phyloP scores from a whole-genome alignment of 2,329 filamentous ascomycete genomes.

The Aspergillus sp. region DNA sequence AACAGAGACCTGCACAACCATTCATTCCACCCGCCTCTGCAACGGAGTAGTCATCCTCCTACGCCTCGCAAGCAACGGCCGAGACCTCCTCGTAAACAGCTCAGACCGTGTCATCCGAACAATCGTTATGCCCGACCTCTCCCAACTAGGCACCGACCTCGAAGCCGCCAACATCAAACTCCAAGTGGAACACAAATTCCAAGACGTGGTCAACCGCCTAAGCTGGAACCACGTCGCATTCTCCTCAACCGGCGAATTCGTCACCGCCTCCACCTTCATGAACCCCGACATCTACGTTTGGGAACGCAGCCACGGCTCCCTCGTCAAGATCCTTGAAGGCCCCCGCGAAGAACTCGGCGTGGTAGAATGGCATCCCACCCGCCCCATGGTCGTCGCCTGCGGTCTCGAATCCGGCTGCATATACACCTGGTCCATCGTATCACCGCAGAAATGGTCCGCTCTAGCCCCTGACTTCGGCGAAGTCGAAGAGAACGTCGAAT shows the following conservation, averaged over 20 bases:
- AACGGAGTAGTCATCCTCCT: conserved; percentile 82
- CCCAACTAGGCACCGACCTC: conserved; percentile 49
- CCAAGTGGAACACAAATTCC: conserved; percentile 94
- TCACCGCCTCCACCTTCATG: conserved; percentile 93
- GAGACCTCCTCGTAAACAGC: conserved; percentile 83
- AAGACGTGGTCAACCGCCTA: conserved; percentile 90
- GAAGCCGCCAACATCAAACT: conserved; percentile 81
- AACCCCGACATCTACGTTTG: conserved; percentile 98
- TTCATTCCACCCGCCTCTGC: conserved; percentile 84
- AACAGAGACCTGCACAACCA: conserved; percentile 68
- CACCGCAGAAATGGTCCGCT: conserved; percentile 94
- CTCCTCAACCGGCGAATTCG: conserved; percentile 88
- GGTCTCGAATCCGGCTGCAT: conserved; percentile 88
- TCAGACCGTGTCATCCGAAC: conserved; percentile 94
- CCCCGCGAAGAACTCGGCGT: conserved; percentile 94
- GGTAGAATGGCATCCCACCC: conserved; percentile 92
- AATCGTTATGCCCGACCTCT: conserved; percentile 75
- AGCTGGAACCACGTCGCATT: conserved; percentile 98
- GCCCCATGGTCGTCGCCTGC: conserved; percentile 81
- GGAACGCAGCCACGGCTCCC: conserved; percentile 86
- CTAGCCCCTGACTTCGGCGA: conserved; percentile 94
- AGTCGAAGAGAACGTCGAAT: conserved; percentile 97
- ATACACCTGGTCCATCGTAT: conserved; percentile 93
- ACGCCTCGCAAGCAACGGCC: conserved; percentile 74
- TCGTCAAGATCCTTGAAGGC: conserved; percentile 94